These are phyloP conservation scores for Rhodomyrtus tomentosa DNA, from an alignment of 345 rosid genomes.

Conservation along the genomic window DNA sequence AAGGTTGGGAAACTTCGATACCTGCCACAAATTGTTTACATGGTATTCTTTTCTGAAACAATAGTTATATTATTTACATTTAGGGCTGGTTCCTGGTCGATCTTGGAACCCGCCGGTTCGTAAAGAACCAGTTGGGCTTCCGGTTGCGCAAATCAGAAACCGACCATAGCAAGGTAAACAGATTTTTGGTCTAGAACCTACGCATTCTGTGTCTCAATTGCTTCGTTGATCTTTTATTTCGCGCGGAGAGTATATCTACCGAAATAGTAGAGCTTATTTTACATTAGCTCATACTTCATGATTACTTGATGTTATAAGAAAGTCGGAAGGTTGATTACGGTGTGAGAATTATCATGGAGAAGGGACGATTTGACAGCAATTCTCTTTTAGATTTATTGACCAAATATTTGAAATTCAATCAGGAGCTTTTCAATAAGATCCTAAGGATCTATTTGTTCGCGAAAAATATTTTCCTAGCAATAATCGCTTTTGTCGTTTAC, in stretches of 20 bases:
- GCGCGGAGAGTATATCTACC: neutral
- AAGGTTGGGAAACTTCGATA: neutral
- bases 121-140: neutral
- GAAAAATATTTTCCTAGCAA: no score
- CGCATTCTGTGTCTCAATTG: neutral
- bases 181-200: neutral
- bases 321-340: no score
- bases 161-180: rapidly evolving
- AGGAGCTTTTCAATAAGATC: no score
- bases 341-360: no score
- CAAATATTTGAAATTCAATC: no score
- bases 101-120: neutral
- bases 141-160: neutral
- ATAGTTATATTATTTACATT: neutral
- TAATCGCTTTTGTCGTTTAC: no score
- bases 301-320: no score
- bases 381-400: no score
- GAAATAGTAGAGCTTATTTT: neutral
- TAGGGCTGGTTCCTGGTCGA: rapidly evolving
- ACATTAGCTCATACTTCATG: neutral
- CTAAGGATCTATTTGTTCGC: no score
- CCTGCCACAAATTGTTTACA: neutral
- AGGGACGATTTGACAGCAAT: no score
- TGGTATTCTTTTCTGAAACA: neutral
- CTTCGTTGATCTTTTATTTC: neutral